Conservation (phyloP, 495 filamentous ascomycete species). For the Evansstolkia leycettana region DNA sequence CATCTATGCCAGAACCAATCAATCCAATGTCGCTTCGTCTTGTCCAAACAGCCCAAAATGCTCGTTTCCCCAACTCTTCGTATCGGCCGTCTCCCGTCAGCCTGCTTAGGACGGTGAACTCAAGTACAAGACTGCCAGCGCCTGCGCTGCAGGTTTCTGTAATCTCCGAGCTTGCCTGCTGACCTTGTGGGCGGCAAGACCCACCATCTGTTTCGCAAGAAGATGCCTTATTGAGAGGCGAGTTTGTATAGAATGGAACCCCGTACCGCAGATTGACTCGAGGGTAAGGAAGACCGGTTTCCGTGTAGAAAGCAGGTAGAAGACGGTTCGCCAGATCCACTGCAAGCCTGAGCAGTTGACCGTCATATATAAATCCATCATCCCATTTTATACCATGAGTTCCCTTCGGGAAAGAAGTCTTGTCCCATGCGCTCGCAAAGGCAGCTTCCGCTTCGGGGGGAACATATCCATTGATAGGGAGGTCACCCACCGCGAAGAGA, state of each 20-base stretch:
- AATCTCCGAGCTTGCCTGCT: conserved; percentile 50
- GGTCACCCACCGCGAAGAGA: conserved; percentile 77
- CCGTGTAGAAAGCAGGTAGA: conserved; percentile 79
- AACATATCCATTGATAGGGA: conserved; percentile 70
- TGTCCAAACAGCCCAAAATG: conserved; percentile 92
- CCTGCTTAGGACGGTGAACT: conserved; percentile 82
- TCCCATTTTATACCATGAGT: conserved; percentile 53
- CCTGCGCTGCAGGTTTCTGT: conserved; percentile 96
- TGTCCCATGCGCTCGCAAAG: conserved; percentile 30
- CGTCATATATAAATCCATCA: conserved; percentile 73
- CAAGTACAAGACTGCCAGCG: conserved; percentile 83
- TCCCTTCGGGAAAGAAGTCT: conserved; percentile 16
- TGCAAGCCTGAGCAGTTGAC: conserved; percentile 77
- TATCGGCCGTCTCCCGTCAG: conserved; percentile 78
- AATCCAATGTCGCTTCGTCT: conserved; percentile 73
- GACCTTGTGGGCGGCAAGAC: conserved; percentile 21
- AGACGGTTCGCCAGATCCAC: conserved; percentile 72
- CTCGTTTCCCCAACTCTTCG: conserved; percentile 77
- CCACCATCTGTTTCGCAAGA: conserved; percentile 9
- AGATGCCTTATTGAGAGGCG: conserved; percentile 46
- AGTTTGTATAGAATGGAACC: conserved; percentile 80
- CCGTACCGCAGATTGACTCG: conserved; percentile 88
- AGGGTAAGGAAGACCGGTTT: conserved; percentile 87
- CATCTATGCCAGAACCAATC: conserved; percentile 87
- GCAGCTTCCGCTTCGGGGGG: conserved; percentile 26